A percentile compares a stretch with the other conserved stretches of the same genome.
Evolutionary conservation across 345 rosid genomes (phyloP).

Genomic region (Arabidopsis arenosa): DNA sequence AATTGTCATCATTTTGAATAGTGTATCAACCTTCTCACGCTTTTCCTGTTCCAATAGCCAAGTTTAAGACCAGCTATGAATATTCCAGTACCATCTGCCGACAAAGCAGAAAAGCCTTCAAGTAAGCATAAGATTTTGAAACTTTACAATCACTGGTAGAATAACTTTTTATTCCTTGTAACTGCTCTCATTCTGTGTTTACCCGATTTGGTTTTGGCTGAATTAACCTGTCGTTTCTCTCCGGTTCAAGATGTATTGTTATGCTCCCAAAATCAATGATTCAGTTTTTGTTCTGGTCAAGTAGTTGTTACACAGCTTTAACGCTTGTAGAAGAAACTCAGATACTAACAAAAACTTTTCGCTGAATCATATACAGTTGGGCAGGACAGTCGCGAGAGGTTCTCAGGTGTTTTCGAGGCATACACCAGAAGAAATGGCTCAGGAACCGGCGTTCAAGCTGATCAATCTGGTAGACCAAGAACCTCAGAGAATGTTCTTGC

Average conservation of each 20-base stretch:
- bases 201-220: background rate
- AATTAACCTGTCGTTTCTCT: background rate
- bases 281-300: background rate
- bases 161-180: background rate
- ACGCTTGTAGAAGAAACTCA: constrained; percentile 7
- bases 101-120: constrained; percentile 66
- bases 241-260: background rate
- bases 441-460: constrained; percentile 52
- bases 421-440: constrained; percentile 63
- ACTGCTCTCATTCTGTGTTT: background rate
- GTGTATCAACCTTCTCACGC: constrained; percentile 8
- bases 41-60: constrained; percentile 49
- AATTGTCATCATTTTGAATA: background rate
- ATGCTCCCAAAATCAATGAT: background rate
- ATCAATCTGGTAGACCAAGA: constrained; percentile 42
- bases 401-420: constrained; percentile 84
- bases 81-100: constrained; percentile 63
- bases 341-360: constrained; percentile 7
- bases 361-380: constrained; percentile 53
- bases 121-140: constrained; percentile 47
- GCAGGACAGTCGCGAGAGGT: constrained; percentile 77
- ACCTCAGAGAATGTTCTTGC: constrained; percentile 46
- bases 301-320: background rate
- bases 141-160: background rate
- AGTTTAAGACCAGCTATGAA: constrained; percentile 58